phyloP scores from a whole-genome alignment of 306 rosid genomes.

The Begonia loranthoides region DNA sequence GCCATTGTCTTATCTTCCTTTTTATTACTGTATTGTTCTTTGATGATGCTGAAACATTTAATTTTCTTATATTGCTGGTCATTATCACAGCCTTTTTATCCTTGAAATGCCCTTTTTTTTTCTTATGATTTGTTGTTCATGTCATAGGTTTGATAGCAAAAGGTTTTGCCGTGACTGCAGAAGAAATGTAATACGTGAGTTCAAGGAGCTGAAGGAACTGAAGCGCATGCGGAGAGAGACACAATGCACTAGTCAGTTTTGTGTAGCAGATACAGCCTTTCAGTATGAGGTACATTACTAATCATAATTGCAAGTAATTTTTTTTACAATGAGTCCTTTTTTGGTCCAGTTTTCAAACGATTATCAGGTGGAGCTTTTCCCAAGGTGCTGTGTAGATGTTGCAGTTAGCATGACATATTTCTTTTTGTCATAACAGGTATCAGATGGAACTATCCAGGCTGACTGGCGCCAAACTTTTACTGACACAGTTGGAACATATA shows the following conservation, averaged over 20 bases:
- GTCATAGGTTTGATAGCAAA: conserved; percentile 97
- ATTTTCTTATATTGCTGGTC: too few relatives aligned
- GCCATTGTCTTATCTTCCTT: too few relatives aligned
- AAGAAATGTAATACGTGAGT: conserved; percentile 94
- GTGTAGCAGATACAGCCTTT: conserved; percentile 90
- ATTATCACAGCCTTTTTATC: too few relatives aligned
- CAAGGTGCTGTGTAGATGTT: conserved; percentile 7
- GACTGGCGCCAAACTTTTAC: conserved; percentile 89
- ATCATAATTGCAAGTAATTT: too few relatives aligned
- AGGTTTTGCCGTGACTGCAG: conserved; percentile 99
- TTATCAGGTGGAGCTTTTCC: conserved; percentile 1
- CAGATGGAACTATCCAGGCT: conserved; percentile 68
- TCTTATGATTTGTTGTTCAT: conserved; percentile 18
- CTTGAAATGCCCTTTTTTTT: conserved; percentile 1
- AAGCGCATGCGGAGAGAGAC: conserved; percentile 93
- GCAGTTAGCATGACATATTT: conserved; percentile 8
- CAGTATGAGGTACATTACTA: conserved; percentile 61
- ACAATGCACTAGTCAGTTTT: conserved; percentile 92
- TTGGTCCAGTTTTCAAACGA: too few relatives aligned
- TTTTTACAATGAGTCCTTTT: too few relatives aligned
- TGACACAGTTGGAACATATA: conserved; percentile 68
- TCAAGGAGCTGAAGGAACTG: conserved; percentile 95
- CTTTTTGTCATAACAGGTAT: conserved; percentile 45
- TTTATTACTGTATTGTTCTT: too few relatives aligned
- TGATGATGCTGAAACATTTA: too few relatives aligned